These are phyloP conservation scores for Cetradonia linearis DNA, from an alignment of 495 filamentous ascomycete species.

Conservation along the genomic window DNA sequence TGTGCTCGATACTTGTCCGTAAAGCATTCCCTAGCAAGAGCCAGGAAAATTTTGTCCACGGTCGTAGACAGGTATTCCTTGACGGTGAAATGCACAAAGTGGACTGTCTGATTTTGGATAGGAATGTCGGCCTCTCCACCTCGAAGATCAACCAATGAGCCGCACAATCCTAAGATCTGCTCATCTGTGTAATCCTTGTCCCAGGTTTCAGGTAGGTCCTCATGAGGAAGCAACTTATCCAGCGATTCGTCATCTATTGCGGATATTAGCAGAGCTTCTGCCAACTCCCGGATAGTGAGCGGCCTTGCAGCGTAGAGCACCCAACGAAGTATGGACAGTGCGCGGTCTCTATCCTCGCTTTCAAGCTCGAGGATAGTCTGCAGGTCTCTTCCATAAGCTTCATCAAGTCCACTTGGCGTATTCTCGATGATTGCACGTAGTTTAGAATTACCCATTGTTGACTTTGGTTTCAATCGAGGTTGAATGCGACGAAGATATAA, in stretches of 20 bases:
- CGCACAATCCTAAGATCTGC: conserved; percentile 25
- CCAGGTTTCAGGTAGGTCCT: conserved; percentile 25
- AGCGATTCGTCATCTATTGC: conserved; percentile 14
- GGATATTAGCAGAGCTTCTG: conserved; percentile 24
- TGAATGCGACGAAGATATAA: conserved; percentile 18
- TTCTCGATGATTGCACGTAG: conserved; percentile 22
- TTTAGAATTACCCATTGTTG: conserved; percentile 22
- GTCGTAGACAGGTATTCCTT: conserved; percentile 22
- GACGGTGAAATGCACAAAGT: conserved; percentile 27
- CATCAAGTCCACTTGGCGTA: conserved; percentile 23
- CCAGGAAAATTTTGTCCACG: background rate
- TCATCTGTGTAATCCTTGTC: conserved; percentile 24
- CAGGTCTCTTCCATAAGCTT: conserved; percentile 27
- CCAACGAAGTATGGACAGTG: conserved; percentile 28
- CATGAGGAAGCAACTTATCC: conserved; percentile 3
- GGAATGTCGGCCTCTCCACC: background rate
- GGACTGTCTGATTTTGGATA: conserved; percentile 19
- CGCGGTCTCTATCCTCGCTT: conserved; percentile 20
- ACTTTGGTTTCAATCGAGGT: conserved; percentile 4
- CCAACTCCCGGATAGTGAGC: conserved; percentile 25
- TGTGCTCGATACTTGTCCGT: background rate
- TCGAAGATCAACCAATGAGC: conserved; percentile 25
- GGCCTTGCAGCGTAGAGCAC: conserved; percentile 24
- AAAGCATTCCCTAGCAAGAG: background rate
- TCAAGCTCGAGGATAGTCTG: conserved; percentile 21